These are phyloP conservation scores for Peronosclerospora sorghi DNA, from an alignment of 352 stramenopile genomes.

Conservation along the genomic window DNA sequence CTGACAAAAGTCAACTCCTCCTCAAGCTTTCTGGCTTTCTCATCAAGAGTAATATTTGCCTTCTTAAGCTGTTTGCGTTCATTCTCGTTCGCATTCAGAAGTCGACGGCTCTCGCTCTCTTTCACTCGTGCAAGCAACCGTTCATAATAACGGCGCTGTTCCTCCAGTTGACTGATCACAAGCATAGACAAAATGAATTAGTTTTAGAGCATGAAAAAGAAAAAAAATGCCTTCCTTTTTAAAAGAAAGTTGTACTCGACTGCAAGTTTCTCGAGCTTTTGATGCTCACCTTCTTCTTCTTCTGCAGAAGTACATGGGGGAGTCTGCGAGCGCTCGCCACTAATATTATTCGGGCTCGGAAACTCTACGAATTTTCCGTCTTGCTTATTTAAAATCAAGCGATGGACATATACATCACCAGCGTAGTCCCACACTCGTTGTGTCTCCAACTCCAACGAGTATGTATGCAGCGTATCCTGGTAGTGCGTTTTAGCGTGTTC, in stretches of 20 bases:
- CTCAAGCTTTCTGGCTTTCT: conserved; percentile 68
- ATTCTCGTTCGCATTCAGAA: conserved; percentile 49
- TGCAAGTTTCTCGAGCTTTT: conserved; percentile 92
- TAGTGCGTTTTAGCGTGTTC: conserved; percentile 93
- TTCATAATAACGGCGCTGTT: conserved; percentile 92
- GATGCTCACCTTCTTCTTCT: conserved; percentile 88
- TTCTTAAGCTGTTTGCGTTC: conserved; percentile 79
- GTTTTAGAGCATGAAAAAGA: not conserved
- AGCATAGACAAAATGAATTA: no score
- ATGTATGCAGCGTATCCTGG: conserved; percentile 88
- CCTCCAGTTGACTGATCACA: conserved; percentile 83
- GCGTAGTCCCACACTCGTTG: conserved; percentile 95
- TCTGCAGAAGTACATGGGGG: conserved; percentile 51
- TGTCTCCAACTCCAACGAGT: conserved; percentile 92
- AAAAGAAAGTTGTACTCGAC: conserved; percentile 94
- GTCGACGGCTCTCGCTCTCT: conserved; percentile 43
- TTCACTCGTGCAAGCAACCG: conserved; percentile 47
- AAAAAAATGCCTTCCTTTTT: conserved; percentile 58
- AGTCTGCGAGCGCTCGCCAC: conserved; percentile 58
- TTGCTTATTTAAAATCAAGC: conserved; percentile 84
- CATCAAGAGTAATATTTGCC: conserved; percentile 42
- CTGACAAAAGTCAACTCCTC: conserved; percentile 76
- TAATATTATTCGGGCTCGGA: conserved; percentile 67
- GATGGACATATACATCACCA: conserved; percentile 82
- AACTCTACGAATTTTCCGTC: conserved; percentile 95